phyloP scores from a whole-genome alignment of 495 filamentous ascomycete genomes.

The Penicillium antarcticum region DNA sequence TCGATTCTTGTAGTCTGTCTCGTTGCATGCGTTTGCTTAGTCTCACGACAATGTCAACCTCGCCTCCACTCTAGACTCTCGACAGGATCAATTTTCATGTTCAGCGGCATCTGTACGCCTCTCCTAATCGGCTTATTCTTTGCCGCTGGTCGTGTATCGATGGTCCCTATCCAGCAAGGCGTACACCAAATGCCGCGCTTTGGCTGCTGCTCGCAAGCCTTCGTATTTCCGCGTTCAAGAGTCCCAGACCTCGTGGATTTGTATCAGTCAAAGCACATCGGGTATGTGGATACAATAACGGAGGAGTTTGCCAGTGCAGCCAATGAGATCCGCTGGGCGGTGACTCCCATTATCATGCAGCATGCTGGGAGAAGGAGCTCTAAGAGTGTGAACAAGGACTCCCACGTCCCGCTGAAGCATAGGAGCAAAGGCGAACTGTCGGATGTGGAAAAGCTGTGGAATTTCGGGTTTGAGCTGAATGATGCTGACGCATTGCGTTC shows the following conservation, averaged over 20 bases:
- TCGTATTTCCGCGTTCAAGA: conserved; percentile 36
- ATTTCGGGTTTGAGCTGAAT: conserved; percentile 39
- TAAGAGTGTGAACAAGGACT: conserved; percentile 11
- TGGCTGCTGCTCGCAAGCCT: conserved; percentile 49
- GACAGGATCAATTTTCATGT: conserved; percentile 8
- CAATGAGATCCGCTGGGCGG: conserved; percentile 41
- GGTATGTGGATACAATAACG: conserved; percentile 41
- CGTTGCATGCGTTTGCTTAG: conserved; percentile 5
- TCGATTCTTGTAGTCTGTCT: conserved; percentile 18
- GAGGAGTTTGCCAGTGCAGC: conserved; percentile 42
- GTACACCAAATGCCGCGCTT: conserved; percentile 48
- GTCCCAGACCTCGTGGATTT: conserved; percentile 24
- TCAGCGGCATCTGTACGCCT: conserved; percentile 23
- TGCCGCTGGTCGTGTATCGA: conserved; percentile 31
- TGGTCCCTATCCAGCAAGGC: conserved; percentile 32
- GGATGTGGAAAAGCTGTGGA: conserved; percentile 33
- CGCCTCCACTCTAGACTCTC: conserved; percentile 7
- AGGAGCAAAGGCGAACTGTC: conserved; percentile 2
- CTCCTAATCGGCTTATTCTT: conserved; percentile 31
- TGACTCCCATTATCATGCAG: conserved; percentile 50
- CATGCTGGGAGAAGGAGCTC: conserved; percentile 44
- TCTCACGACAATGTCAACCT: not conserved
- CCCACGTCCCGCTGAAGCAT: conserved; percentile 3
- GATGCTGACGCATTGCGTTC: conserved; percentile 5
- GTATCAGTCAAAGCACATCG: conserved; percentile 9